Percentiles rank a stretch among this genome's conserved stretches.
Conservation (phyloP, 2,329 filamentous ascomycete genomes). For the Phialophora tarda region DNA sequence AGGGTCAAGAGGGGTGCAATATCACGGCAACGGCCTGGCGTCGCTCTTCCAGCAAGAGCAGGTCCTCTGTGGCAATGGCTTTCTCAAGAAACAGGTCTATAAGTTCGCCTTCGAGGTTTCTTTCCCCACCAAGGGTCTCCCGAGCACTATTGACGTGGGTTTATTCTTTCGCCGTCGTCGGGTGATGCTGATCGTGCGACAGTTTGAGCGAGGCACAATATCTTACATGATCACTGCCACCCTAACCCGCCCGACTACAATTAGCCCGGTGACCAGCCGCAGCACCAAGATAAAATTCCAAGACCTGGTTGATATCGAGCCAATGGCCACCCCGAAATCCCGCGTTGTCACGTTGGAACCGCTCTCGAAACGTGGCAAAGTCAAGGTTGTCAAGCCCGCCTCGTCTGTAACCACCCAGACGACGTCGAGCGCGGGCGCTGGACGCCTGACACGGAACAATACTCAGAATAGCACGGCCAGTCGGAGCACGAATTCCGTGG, state of each 20-base stretch:
- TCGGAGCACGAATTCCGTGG: constrained; percentile 40
- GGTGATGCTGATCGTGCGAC: constrained; percentile 38
- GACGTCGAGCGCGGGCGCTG: constrained; percentile 48
- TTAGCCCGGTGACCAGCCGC: constrained; percentile 77
- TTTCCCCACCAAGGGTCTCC: constrained; percentile 64
- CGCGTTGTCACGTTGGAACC: constrained; percentile 87
- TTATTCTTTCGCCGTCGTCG: constrained; percentile 24
- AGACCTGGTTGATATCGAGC: constrained; percentile 83
- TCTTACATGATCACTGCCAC: constrained; percentile 90
- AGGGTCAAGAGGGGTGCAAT: constrained; percentile 58
- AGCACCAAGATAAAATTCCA: constrained; percentile 80
- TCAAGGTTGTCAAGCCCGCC: constrained; percentile 60
- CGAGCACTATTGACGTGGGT: constrained; percentile 93
- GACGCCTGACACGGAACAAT: constrained; percentile 49
- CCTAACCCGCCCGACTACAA: constrained; percentile 84
- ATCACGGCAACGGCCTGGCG: constrained; percentile 68
- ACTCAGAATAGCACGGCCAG: constrained; percentile 37
- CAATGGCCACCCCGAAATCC: constrained; percentile 74
- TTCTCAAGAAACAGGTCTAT: constrained; percentile 67
- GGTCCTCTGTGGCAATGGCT: constrained; percentile 68
- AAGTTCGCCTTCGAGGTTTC: constrained; percentile 69
- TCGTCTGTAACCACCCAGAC: constrained; percentile 50
- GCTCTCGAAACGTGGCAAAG: constrained; percentile 72
- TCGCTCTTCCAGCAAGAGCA: constrained; percentile 70
- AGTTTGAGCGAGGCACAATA: constrained; percentile 96